Conservation (phyloP, 1,284 basidiomycete species). For the Naganishia liquefaciens region DNA sequence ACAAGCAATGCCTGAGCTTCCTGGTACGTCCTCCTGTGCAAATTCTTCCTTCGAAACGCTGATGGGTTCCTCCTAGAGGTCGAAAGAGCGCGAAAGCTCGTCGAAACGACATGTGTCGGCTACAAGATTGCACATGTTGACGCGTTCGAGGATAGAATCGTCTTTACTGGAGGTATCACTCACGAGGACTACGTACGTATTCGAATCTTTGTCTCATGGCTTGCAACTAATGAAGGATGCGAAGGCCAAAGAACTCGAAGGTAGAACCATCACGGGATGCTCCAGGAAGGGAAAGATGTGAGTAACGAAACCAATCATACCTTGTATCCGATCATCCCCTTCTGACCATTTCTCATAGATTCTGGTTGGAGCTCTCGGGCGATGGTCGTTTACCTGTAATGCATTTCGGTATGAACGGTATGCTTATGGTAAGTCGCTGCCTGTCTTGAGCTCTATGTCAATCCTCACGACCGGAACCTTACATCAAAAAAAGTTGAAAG, state of each 20-base stretch:
- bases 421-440: slow-evolving; percentile 63
- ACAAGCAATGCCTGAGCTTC: slow-evolving; percentile 25
- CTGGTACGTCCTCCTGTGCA: slow-evolving; percentile 1
- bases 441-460: background rate
- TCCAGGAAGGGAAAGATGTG: slow-evolving; percentile 71
- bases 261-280: slow-evolving; percentile 63
- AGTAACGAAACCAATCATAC: slow-evolving; percentile 26
- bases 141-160: slow-evolving; percentile 67
- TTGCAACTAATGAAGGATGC: no score
- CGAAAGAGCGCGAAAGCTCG: slow-evolving; percentile 65
- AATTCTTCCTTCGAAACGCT: background rate
- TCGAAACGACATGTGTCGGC: slow-evolving; percentile 62
- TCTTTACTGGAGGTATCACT: slow-evolving; percentile 63
- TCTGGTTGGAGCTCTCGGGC: slow-evolving; percentile 70
- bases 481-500: slow-evolving; percentile 61
- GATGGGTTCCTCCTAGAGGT: slow-evolving; percentile 59
- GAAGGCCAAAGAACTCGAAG: slow-evolving; percentile 64
- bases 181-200: slow-evolving; percentile 67
- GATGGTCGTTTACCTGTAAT: slow-evolving; percentile 66
- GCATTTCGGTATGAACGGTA: slow-evolving; percentile 81
- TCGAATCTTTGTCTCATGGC: no score
- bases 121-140: slow-evolving; percentile 64
- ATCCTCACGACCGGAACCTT: no score
- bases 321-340: background rate
- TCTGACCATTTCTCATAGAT: slow-evolving; percentile 46